Base-by-base conservation (phyloP, 257 asterid species). In the Nicotiana knightiana region DNA sequence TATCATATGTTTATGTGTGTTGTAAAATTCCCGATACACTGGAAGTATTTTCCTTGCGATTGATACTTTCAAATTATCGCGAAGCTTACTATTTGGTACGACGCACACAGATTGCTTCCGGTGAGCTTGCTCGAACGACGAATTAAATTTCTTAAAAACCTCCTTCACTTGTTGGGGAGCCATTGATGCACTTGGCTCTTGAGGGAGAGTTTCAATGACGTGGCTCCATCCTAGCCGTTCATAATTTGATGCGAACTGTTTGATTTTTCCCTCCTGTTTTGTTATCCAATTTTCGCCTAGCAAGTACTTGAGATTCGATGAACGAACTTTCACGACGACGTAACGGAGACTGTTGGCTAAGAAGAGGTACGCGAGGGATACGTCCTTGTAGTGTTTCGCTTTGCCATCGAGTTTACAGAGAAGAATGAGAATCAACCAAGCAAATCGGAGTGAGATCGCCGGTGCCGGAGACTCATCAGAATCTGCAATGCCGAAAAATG, bases 151-250 rank as follows among this genome's bases (percentile, higher is more conserved):
- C 91, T 80, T 90, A 86, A 95, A 92, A 4, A 78, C n/a, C 13
- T 91, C 93, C 54, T 84, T 91, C 78, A 83, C 90, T 58, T 89
- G 82, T 28, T 88, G 94, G 0, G 86, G 83, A 0, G 91, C 11
- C 1, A 46, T 81, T 2, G 37, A 71, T 3, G 89, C 87, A 80
- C 88, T 67, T 0, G 92, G 92, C 81, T 93, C 88, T 4, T 84
- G 43, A 2, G 91, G 97, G 59, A 93, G 82, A 3, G 93, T 77
- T 6, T 86, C 86, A 77, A 90, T 83, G 82, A 95, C 97, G 81
- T 89, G 94, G 86, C 93, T 83, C 99, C 99, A 95, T 33, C 90
- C 99, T 26, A 87, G 81, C 82, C 91, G 90, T 81, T 89, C 92
- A 77, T 92, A 95, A 43, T 82, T 91, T 0, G 87, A 7, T 54